Base-by-base conservation (phyloP, 2,329 filamentous ascomycete species). In the Aureobasidium musti region DNA sequence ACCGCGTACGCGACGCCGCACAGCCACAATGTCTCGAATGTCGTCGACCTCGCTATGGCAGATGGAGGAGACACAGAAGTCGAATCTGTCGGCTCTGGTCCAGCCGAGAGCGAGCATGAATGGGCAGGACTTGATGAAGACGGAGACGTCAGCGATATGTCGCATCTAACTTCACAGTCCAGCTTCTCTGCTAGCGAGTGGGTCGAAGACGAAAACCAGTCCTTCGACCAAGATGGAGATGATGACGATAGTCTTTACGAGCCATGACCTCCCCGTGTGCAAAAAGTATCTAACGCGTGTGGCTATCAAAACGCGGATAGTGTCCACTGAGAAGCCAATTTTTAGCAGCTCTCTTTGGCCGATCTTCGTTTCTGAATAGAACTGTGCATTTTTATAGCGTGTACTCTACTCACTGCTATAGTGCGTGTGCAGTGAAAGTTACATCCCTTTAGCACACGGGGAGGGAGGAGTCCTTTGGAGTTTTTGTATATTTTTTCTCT, bases 1-100 rank as follows among this genome's bases (percentile, higher is more conserved):
- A 85, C 1, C 70, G 87, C 87, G n/a, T 92, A 92, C 72, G 89
- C 89, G 2, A 93, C 90, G 0, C 90, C 90, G 0, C 83, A 89
- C 73, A 92, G 89, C 72, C 69, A 71, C 56, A 69, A 67, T 26
- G 75, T 76, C 0, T 73, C 73, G 0, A 73, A 73, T 0, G 72
- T 77, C 43, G 60, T 76, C n/a, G 75, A 74, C 19, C 74, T 73
- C 2, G 67, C 39, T 11, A 60, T 68, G 26, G 73, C 75, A 8
- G 75, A 75, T 54, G 71, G 77, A 59, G 74, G 75, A 10, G 74
- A 75, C 39, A 73, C 71, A 10, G 75, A 75, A 47, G 59, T 70
- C 2, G 74, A 73, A 23, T 72, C 70, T 14, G 73, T 64, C 1
- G 37, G 61, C 19, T 64, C 61, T n/a, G 61, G 39, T 13, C 33